Percentiles rank a stretch among this genome's conserved stretches.
Evolutionary conservation across 352 stramenopile genomes (phyloP).

Genomic region (Globisporangium echinulatum): DNA sequence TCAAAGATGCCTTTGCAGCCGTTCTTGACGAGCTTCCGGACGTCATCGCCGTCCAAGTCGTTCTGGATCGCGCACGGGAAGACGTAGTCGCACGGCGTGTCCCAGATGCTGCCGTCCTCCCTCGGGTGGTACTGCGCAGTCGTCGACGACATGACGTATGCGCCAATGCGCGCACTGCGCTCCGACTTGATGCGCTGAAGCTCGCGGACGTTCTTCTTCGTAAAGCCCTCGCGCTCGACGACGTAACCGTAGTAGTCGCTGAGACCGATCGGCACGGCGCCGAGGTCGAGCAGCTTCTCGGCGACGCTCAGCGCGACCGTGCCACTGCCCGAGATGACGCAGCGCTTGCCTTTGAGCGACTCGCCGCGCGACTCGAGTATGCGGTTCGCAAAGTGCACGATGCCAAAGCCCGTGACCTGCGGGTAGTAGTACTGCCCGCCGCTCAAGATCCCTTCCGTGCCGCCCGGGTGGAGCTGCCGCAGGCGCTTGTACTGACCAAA

Average conservation of each 20-base stretch:
- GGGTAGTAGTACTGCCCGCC: conserved; percentile 86
- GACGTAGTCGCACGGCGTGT: conserved; percentile 92
- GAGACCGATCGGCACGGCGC: conserved; percentile 94
- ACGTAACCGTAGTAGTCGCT: conserved; percentile 95
- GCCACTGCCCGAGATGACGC: conserved; percentile 93
- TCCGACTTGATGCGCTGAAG: conserved; percentile 81
- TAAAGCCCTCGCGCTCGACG: conserved; percentile 90
- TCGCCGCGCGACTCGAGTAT: conserved; percentile 91
- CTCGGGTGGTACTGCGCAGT: conserved; percentile 82
- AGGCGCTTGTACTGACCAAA: conserved; percentile 98
- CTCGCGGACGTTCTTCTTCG: conserved; percentile 54
- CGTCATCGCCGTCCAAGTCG: conserved; percentile 79
- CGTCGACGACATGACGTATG: conserved; percentile 87
- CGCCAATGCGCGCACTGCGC: conserved; percentile 70
- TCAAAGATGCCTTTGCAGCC: conserved; percentile 87
- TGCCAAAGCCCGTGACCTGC: conserved; percentile 90
- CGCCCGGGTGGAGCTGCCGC: conserved; percentile 68
- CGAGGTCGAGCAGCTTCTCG: conserved; percentile 93
- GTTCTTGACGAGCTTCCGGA: conserved; percentile 80
- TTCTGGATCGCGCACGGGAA: conserved; percentile 96
- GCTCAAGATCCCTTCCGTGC: conserved; percentile 86
- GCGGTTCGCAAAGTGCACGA: conserved; percentile 94
- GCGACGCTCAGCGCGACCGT: conserved; percentile 92
- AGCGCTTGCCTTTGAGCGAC: conserved; percentile 94
- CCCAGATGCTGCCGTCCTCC: conserved; percentile 81